Base-by-base conservation (phyloP, 345 rosid genomes). In the Eucalyptus decipiens region DNA sequence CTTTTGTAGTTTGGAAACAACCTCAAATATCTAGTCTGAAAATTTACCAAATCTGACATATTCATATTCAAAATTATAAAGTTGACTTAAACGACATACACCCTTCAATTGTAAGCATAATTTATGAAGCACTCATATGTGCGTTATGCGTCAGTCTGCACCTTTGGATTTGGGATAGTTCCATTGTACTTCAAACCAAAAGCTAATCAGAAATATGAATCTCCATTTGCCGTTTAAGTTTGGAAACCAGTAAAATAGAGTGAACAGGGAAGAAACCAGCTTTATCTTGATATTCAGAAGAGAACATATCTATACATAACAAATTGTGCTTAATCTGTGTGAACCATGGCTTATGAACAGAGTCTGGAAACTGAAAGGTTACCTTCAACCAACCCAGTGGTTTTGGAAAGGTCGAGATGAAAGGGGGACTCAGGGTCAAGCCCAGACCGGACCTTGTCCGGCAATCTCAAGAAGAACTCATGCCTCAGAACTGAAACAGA, bases 401-500 rank as follows among this genome's bases (percentile, higher is more conserved):
- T 30, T 58, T 88, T 91, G 88, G 93, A 89, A 49, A 88, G 86
- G 86, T 92, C 90, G 81, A 91, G 89, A 48, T 88, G 86, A 58
- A 90, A 91, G 83, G 92, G 93, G 83, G 86, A 40, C 76, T 91
- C 92, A 56, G 92, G 91, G 87, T 91, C 91, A 88, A 92, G 88
- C 50, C 89, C 92, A 58, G 91, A 89, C 19, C 88, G 87, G 56
- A 92, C 91, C 54, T 92, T 91, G 30, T 87, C 91, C 30, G 93
- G 93, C 91, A 92, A 52, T 30, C 89, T 91, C 86, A 91, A 89
- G 86, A 91, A 51, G 89, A 92, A 92, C 52, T 91, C 92, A 67
- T 89, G 87, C 60, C 50, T 89, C 11, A 92, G 50, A 49, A 48
- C 34, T 58, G 28, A 80, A 48, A 89, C 91, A 60, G 76, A 28